Evolutionary conservation across 2,329 filamentous ascomycete genomes (phyloP).

Genomic region (Chrysosporium keratinophilum): DNA sequence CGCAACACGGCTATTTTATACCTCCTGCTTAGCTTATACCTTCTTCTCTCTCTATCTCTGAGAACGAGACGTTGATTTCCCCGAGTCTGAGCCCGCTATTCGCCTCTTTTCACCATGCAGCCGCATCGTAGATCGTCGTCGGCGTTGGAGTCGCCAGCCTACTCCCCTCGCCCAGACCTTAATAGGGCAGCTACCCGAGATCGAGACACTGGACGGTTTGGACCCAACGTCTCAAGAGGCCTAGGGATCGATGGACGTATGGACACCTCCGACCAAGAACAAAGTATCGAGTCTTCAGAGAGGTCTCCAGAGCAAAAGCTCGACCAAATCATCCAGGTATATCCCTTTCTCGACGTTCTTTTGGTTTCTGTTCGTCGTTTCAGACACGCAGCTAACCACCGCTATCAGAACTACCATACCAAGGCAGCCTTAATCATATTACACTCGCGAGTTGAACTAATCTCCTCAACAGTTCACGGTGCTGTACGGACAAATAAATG

Average conservation of each 20-base stretch:
- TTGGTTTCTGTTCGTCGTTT: background rate
- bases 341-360: constrained; percentile 15
- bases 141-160: constrained; percentile 61
- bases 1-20: constrained; percentile 23
- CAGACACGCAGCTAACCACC: background rate
- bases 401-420: constrained; percentile 69
- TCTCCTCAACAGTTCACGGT: constrained; percentile 48
- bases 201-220: constrained; percentile 39
- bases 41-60: constrained; percentile 10
- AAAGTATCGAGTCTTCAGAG: constrained; percentile 42
- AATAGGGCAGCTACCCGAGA: constrained; percentile 69
- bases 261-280: constrained; percentile 34
- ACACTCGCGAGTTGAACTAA: constrained; percentile 64
- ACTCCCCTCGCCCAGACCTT: constrained; percentile 61
- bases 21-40: constrained; percentile 29
- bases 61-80: background rate
- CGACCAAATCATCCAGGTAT: constrained; percentile 86
- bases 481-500: constrained; percentile 69
- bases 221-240: constrained; percentile 41
- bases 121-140: constrained; percentile 72
- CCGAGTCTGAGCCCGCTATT: background rate
- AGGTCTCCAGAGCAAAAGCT: constrained; percentile 66
- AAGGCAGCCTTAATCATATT: constrained; percentile 79
- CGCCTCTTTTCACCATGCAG: constrained; percentile 55
- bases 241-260: constrained; percentile 42